These are phyloP conservation scores for Gynandropsis gynandra DNA, from an alignment of 345 rosid genomes.

Conservation along the genomic window DNA sequence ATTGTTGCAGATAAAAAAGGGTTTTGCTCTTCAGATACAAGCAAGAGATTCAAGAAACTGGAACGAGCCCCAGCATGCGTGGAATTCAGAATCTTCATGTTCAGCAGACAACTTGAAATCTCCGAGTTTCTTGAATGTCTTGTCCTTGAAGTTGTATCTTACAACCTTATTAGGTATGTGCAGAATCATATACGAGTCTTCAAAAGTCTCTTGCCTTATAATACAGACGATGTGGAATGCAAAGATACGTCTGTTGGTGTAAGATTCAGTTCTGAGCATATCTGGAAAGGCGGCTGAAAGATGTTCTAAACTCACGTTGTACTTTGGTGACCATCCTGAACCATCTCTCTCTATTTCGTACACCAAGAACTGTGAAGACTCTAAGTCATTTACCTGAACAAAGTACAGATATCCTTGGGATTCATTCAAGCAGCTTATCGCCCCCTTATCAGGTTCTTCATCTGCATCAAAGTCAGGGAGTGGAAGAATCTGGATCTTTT, in stretches of 20 bases:
- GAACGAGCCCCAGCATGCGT: slow-evolving; percentile 13
- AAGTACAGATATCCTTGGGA: slow-evolving; percentile 20
- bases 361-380: slow-evolving; percentile 19
- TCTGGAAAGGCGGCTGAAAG: slow-evolving; percentile 22
- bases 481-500: no score
- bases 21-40: slow-evolving; percentile 4
- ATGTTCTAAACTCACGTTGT: slow-evolving; percentile 15
- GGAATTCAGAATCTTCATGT: not conserved
- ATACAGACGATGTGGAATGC: not conserved
- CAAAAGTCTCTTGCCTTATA: no score
- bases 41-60: slow-evolving; percentile 18
- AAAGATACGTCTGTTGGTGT: not conserved
- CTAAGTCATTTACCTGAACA: slow-evolving; percentile 9
- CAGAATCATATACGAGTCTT: no score
- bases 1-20: not conserved
- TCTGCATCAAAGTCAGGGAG: no score
- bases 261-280: slow-evolving; percentile 3
- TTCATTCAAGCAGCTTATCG: no score
- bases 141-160: slow-evolving; percentile 25
- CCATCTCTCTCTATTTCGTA: slow-evolving; percentile 25
- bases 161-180: slow-evolving; percentile 15
- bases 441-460: no score
- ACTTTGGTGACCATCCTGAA: slow-evolving; percentile 26
- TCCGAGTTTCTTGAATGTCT: slow-evolving; percentile 26
- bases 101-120: not conserved